phyloP scores from a whole-genome alignment of 331 rosid species.

The Telfairia occidentalis region DNA sequence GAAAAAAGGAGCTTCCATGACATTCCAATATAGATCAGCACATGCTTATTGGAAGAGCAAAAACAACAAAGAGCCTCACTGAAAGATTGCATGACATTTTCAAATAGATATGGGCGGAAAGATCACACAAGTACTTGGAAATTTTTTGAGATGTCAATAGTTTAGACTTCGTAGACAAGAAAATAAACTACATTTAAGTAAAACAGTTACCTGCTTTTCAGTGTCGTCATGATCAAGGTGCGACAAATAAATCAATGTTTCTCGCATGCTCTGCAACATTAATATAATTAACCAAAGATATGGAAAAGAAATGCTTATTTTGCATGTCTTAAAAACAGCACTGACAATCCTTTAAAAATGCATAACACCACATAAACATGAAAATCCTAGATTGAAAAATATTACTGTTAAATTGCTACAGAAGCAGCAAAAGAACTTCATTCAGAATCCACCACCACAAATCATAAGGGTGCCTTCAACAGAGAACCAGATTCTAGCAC shows the following conservation, averaged over 20 bases:
- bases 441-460: not conserved
- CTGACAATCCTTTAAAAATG: not conserved
- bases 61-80: not conserved
- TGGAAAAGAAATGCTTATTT: not conserved
- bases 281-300: slow-evolving; percentile 17
- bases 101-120: not conserved
- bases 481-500: not conserved
- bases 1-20: not conserved
- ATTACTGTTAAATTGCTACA: not conserved
- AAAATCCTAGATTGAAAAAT: not conserved
- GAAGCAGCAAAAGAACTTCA: not conserved
- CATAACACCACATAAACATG: not conserved
- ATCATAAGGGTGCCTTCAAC: not conserved
- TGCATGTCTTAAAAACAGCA: not conserved
- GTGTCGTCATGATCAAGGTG: slow-evolving; percentile 99
- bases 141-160: not conserved
- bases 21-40: not conserved
- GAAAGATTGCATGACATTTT: not conserved
- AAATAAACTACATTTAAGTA: not conserved
- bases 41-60: not conserved
- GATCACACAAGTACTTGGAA: not conserved
- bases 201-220: slow-evolving; percentile 65
- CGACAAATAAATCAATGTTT: slow-evolving; percentile 86
- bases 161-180: not conserved
- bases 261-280: slow-evolving; percentile 87